Evolutionary conservation across 371 early-diverging fungal species (phyloP), one percentile per base, ranked within the genome.

Genomic region (Dinochytrium kinnereticum): DNA sequence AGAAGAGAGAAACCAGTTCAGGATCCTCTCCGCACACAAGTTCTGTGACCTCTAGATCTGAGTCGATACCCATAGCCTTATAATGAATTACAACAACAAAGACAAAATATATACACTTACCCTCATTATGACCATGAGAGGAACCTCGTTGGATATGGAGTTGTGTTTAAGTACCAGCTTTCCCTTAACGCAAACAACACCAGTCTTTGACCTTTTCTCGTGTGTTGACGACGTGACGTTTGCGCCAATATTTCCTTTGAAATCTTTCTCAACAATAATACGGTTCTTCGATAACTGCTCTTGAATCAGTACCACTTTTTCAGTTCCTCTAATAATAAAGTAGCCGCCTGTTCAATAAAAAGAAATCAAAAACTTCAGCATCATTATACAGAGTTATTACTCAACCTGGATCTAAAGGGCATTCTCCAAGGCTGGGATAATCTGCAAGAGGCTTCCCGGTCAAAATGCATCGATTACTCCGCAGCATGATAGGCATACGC

Each of bases 201-300:
- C 91, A 3, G 99, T 98, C 79, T 99, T 99, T 72, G 96, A 94
- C 86, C 99, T 99, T 81, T 95, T 93, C 79, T 99, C 99, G 79
- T 93, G 93, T 1, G 99, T 99, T 30, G 95, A 95, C 85, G 95
- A 94, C 70, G 95, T 95, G 3, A 98, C 98, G 68, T 87, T 90
- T 44, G 96, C 95, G 57, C 85, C 84, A 59, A 97, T 91, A 36
- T 87, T 83, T 0, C 97, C 97, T 78, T 92, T 94, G 38, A 91
- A 85, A 73, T 99, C 99, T 0, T 87, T 86, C 71, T 99, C 99
- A 26, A 99, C 95, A 81, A 99, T 95, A 72, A 99, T 99, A 86
- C 99, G 92, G 87, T 99, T 99, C 85, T 99, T 99, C n/a, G 97
- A 95, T 81, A 99, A 88, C 78, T 99, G 99, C 86, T 99, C 99